A percentile compares a stretch with the other conserved stretches of the same genome.
These are phyloP conservation scores for Solanum gandarillasii DNA, from an alignment of 257 asterid species.

Conservation along the genomic window DNA sequence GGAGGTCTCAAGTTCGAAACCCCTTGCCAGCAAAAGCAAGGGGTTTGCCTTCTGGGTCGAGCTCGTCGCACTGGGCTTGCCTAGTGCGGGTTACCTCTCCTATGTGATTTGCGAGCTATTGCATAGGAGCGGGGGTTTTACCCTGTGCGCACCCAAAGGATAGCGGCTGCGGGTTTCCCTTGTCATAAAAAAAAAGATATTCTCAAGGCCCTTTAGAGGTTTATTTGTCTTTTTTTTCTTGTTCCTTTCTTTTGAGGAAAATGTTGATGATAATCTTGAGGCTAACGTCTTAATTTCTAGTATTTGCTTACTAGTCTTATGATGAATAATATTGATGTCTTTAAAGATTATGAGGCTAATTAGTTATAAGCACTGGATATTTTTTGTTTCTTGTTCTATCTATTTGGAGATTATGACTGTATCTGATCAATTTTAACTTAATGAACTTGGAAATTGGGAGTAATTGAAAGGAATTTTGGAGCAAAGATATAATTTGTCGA, in stretches of 20 bases:
- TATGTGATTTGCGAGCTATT: too few species aligned
- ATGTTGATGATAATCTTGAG: not conserved
- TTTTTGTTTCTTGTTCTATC: not conserved
- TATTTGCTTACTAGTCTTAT: not conserved
- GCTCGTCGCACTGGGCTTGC: too few species aligned
- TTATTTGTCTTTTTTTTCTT: not conserved
- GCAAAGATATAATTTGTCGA: not conserved
- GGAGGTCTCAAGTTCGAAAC: too few species aligned
- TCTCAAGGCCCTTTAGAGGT: constrained; percentile 45
- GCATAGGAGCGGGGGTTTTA: too few species aligned
- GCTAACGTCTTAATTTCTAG: not conserved
- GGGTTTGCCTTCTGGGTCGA: too few species aligned
- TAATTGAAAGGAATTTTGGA: not conserved
- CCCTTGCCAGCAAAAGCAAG: too few species aligned
- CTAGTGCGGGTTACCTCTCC: too few species aligned
- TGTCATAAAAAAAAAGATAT: too few species aligned
- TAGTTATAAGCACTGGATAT: not conserved
- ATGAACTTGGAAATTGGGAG: not conserved
- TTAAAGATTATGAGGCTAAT: not conserved
- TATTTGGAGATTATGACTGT: not conserved
- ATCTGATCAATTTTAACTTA: not conserved
- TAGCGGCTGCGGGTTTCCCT: too few species aligned
- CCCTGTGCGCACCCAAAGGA: too few species aligned
- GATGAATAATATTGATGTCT: not conserved
- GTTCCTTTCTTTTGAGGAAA: not conserved